Evolutionary conservation across 2,329 filamentous ascomycete genomes (phyloP), one percentile per base, ranked within the genome.

Genomic region (Epicoccum sorghinum): DNA sequence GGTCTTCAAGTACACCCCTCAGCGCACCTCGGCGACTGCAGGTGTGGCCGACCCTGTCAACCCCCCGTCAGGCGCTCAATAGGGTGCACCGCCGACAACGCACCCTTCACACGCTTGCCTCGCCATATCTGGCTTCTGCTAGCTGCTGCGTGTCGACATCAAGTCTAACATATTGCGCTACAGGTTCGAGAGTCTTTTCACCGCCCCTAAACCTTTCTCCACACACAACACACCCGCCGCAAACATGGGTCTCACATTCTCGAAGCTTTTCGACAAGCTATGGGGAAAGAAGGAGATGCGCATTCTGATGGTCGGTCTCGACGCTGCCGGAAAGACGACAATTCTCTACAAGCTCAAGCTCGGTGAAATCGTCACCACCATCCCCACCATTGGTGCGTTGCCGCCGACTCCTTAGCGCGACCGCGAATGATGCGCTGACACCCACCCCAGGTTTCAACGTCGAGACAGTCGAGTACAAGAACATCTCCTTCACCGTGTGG

Each of bases 231-330:
- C 57, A 58, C 59, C 64, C 73, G 77, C 79, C 83, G 84, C 85
- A 83, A 89, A 76, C 66, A 98, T 98, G 93, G 93, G 93, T 80
- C 90, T 89, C 73, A 89, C 91, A 79, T 84, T 97, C 77, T 96
- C 91, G 70, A 96, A 96, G 82, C 88, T 97, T 81, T 93, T 97
- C 88, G 90, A 91, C 79, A 96, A 96, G 87, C 91, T 98, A 83
- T 98, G 96, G 83, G 93, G 93, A 79, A 96, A 93, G 66, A 96
- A 96, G 84, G 93, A 98, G 82, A 97, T 98, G 92, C 90, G 93
- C 72, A 88, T 99, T 76, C 83, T 98, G 75, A 99, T 99, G 95
- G 84, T 99, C 68, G 95, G 95, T 69, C 86, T 98, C 69, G 95
- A 99, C 80, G 95, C 95, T 64, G 95, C 95, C 65, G 95, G 95